These are phyloP conservation scores for Dendrocalamus sinicus DNA, from an alignment of 176 grass and related monocot genomes.

Conservation along the genomic window DNA sequence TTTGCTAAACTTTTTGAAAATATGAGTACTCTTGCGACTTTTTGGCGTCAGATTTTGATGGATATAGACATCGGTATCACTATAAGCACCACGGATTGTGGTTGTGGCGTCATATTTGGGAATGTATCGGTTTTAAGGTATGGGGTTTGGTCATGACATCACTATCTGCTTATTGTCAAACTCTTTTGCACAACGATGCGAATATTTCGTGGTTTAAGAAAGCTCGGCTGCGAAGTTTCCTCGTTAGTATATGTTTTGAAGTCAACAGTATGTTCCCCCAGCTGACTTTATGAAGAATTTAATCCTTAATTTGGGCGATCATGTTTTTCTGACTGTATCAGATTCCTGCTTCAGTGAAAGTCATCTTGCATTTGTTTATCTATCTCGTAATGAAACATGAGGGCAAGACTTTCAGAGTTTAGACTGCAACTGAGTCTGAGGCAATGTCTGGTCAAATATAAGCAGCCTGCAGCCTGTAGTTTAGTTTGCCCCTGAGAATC, in stretches of 20 bases:
- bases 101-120: slow-evolving; percentile 39
- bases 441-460: neutral
- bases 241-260: neutral
- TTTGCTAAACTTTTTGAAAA: neutral
- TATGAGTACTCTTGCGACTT: neutral
- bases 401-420: neutral
- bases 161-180: neutral
- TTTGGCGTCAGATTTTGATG: neutral
- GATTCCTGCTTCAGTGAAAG: neutral
- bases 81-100: slow-evolving; percentile 12
- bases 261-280: neutral
- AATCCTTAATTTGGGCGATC: neutral
- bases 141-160: neutral
- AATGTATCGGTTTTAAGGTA: slow-evolving; percentile 27
- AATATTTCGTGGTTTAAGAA: neutral
- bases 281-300: neutral
- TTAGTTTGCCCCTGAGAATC: neutral
- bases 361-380: neutral
- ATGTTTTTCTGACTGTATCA: neutral
- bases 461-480: neutral
- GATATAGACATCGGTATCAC: slow-evolving; percentile 32
- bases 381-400: neutral
- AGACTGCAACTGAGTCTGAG: neutral
- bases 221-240: too few species aligned
- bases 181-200: neutral